Evolutionary conservation across 306 rosid genomes (phyloP).

Genomic region (Ormosia emarginata): DNA sequence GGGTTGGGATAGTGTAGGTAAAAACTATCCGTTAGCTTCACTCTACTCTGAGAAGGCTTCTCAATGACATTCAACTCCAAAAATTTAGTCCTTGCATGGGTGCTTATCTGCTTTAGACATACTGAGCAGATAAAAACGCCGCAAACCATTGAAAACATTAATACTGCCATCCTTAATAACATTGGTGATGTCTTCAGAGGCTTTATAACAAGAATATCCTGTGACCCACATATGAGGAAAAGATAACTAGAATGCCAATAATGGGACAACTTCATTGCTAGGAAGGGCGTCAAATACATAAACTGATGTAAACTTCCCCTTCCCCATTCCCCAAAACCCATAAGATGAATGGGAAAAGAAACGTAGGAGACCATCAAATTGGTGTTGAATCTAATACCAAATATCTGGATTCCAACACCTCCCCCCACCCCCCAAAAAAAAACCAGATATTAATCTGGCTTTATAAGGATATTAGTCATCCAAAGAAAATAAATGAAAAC

Average conservation of each 20-base stretch:
- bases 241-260: not conserved
- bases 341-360: not conserved
- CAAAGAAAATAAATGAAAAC: not conserved
- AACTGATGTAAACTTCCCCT: not conserved
- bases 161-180: slow-evolving; percentile 54
- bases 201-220: slow-evolving; percentile 65
- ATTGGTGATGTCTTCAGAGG: slow-evolving; percentile 77
- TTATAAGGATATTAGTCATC: not conserved
- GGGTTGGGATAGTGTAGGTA: slow-evolving; percentile 77
- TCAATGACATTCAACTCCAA: slow-evolving; percentile 43
- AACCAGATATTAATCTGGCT: not conserved
- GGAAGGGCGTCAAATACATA: not conserved
- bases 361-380: not conserved
- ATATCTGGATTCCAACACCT: not conserved
- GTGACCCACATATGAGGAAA: slow-evolving; percentile 22
- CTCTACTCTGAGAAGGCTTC: slow-evolving; percentile 29
- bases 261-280: slow-evolving; percentile 2
- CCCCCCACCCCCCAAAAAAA: not conserved
- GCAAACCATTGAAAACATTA: slow-evolving; percentile 64
- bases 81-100: slow-evolving; percentile 44
- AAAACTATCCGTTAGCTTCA: slow-evolving; percentile 34
- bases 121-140: slow-evolving; percentile 66
- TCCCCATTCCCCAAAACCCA: not conserved
- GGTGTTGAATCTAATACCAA: not conserved
- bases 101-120: slow-evolving; percentile 70